Evolutionary conservation across 345 rosid genomes (phyloP).

Genomic region (Arabis alpina): DNA sequence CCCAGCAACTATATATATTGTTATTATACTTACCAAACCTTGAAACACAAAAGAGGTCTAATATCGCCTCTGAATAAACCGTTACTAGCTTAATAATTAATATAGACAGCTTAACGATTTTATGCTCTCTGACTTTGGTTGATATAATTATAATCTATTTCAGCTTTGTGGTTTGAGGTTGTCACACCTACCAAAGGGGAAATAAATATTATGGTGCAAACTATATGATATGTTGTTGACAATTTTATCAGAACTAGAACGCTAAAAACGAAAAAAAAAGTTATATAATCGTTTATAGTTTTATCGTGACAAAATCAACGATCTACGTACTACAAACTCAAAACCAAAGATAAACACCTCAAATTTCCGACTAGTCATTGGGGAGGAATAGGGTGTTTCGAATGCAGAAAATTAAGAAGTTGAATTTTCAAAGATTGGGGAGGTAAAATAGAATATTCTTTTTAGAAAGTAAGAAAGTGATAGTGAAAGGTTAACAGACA

Average conservation of each 20-base stretch:
- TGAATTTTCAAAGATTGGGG: constrained; percentile 25
- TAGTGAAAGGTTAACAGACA: constrained; percentile 32
- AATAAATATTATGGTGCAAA: background rate
- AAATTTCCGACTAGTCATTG: constrained; percentile 1
- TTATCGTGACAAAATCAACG: background rate
- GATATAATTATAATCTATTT: background rate
- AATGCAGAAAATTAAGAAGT: background rate
- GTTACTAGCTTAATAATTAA: background rate
- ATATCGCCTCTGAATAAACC: constrained; percentile 4
- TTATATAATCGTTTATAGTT: background rate
- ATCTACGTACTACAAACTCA: constrained; percentile 6
- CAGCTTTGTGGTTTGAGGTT: background rate
- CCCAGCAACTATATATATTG: background rate
- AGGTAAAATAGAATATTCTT: background rate
- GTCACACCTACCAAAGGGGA: constrained; percentile 23
- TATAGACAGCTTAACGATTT: background rate
- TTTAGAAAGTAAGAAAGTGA: background rate
- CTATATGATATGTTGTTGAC: constrained; percentile 1
- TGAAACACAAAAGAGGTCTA: constrained; percentile 7
- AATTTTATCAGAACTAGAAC: background rate
- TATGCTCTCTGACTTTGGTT: background rate
- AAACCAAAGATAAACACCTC: constrained; percentile 25
- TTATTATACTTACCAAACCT: constrained; percentile 24
- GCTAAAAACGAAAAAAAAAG: background rate
- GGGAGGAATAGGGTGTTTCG: background rate